Conservation (phyloP, 2,329 filamentous ascomycete species). For the Ascocoryne sarcoides region DNA sequence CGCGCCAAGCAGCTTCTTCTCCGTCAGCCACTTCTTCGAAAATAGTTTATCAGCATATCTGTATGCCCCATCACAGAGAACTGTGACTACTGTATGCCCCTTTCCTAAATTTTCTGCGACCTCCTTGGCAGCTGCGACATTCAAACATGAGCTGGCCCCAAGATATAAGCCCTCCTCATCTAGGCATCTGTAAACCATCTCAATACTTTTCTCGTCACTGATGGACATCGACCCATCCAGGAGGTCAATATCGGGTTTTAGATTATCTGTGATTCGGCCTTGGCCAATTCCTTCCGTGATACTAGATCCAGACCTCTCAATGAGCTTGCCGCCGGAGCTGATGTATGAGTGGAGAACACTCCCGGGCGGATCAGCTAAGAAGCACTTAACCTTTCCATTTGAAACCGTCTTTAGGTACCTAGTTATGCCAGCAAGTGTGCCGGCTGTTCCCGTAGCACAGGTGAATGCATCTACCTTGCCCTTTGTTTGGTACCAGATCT, state of each 20-base stretch:
- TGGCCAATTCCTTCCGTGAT: slow-evolving; percentile 98
- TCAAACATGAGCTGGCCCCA: slow-evolving; percentile 85
- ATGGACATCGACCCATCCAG: slow-evolving; percentile 81
- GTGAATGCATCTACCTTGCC: slow-evolving; percentile 90
- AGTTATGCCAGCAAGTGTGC: slow-evolving; percentile 83
- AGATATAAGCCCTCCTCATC: slow-evolving; percentile 95
- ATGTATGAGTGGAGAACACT: slow-evolving; percentile 92
- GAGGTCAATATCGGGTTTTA: slow-evolving; percentile 73
- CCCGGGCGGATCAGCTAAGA: slow-evolving; percentile 88
- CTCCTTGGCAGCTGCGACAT: slow-evolving; percentile 92
- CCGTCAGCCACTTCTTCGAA: slow-evolving; percentile 79
- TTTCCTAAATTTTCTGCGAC: slow-evolving; percentile 83
- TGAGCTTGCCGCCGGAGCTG: slow-evolving; percentile 69
- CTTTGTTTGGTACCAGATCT: slow-evolving; percentile 89
- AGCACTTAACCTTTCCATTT: slow-evolving; percentile 71
- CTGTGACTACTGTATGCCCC: slow-evolving; percentile 85
- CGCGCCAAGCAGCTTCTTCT: slow-evolving; percentile 72
- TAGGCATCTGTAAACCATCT: slow-evolving; percentile 94
- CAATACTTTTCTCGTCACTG: slow-evolving; percentile 86
- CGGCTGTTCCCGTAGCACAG: slow-evolving; percentile 86
- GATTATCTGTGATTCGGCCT: slow-evolving; percentile 91
- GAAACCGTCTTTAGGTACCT: slow-evolving; percentile 80
- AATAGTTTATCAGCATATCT: slow-evolving; percentile 92
- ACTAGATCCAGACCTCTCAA: slow-evolving; percentile 73
- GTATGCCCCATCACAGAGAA: slow-evolving; percentile 95